Evolutionary conservation across 1,139 yeast genomes (phyloP).

Genomic region (Pichia sp.): DNA sequence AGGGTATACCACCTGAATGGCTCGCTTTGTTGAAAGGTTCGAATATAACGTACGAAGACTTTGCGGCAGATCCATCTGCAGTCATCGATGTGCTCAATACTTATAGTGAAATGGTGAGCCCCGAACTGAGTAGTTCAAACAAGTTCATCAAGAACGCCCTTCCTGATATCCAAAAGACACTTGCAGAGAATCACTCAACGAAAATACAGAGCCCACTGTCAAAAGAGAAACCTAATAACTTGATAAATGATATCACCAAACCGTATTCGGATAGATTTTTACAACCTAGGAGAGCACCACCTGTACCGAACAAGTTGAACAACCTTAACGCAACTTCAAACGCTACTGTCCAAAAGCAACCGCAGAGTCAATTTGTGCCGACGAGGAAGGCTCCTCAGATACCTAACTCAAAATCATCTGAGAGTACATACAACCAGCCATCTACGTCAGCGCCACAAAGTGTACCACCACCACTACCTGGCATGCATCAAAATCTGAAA

Average conservation of each 20-base stretch:
- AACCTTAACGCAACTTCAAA: neutral
- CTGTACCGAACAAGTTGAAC: constrained; percentile 35
- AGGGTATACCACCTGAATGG: constrained; percentile 68
- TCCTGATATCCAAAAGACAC: constrained; percentile 8
- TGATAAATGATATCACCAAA: constrained; percentile 25
- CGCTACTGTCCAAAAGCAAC: too few relatives aligned
- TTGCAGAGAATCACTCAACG: too few relatives aligned
- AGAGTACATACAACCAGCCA: constrained; percentile 14
- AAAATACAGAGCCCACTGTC: too few relatives aligned
- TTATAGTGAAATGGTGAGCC: constrained; percentile 27
- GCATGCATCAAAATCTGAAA: neutral
- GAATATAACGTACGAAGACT: constrained; percentile 73
- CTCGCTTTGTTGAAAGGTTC: constrained; percentile 66
- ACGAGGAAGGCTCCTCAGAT: constrained; percentile 25
- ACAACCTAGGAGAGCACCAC: constrained; percentile 51
- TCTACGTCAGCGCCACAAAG: constrained; percentile 19
- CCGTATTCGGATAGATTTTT: constrained; percentile 31
- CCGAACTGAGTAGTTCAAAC: constrained; percentile 18
- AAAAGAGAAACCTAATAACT: too few relatives aligned
- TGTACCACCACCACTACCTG: constrained; percentile 9
- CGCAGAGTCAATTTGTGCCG: constrained; percentile 14
- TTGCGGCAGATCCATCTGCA: constrained; percentile 79
- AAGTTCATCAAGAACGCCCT: constrained; percentile 15
- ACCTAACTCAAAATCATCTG: constrained; percentile 12
- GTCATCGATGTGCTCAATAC: constrained; percentile 91